Base-by-base conservation (phyloP, 148 eudicot species). In the Cornus suecica region DNA sequence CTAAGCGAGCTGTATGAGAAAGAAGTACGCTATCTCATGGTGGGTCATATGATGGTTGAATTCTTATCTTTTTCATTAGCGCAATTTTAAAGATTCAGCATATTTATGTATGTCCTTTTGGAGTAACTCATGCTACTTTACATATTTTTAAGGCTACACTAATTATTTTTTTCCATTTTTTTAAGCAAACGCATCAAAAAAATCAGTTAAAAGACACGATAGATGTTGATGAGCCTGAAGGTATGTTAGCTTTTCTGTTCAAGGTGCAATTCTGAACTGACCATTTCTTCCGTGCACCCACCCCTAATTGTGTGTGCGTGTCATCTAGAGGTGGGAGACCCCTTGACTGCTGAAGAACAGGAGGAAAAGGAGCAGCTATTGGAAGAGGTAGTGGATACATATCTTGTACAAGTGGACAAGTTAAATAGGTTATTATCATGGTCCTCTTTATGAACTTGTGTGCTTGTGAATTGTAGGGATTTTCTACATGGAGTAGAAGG, bases 21-120 rank as follows among this genome's bases (percentile, higher is more conserved):
- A 82, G 99, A 96, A 93, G 98, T 96, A 65, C 99, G 99, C 76
- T 84, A 85, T 85, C 97, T 87, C 34, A 85, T 91, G 99, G 98
- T 93, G 79, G 69, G 94, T 85, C 18, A 67, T 65, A 2, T 75
- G n/a, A 20, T 30, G 34, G 32, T 63, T 37, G 62, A 58, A 58
- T 25, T 27, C 3, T 1, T 14, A 4, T 32, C 22, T 45, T 54
- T 71, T 63, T 42, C 22, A 54, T 2, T 37, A 22, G 70, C 62
- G 45, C 23, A 52, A 29, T 69, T 8, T 62, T 65, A 25, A 20
- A 20, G 51, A 65, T 27, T 76, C 4, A 32, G 66, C 23, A 25
- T n/a, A 29, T 67, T 2, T 37, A n/a, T n/a, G n/a, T 71, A 8
- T 78, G 78, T 54, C 31, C 68, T 72, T 48, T 81, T 74, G 72